These are phyloP conservation scores for Sutorius eximius DNA, from an alignment of 1,284 basidiomycete genomes.

Conservation along the genomic window DNA sequence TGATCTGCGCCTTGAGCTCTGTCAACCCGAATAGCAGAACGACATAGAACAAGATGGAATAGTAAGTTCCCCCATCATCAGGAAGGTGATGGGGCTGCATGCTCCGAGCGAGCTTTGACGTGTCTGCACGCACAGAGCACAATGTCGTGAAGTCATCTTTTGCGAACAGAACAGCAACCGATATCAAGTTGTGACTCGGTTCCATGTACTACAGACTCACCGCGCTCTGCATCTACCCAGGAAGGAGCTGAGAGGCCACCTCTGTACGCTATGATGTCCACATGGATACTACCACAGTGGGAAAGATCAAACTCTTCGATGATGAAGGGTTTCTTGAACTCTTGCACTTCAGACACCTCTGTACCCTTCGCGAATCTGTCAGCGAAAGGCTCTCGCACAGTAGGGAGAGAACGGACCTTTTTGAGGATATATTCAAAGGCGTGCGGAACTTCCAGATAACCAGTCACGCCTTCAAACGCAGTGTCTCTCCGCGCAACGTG, in stretches of 20 bases:
- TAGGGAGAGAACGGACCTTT: constrained; percentile 24
- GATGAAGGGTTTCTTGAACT: constrained; percentile 34
- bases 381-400: background rate
- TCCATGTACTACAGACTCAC: constrained; percentile 8
- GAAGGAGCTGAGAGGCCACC: constrained; percentile 16
- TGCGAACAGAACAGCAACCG: background rate
- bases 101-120: constrained; percentile 29
- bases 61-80: constrained; percentile 30
- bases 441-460: constrained; percentile 20
- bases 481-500: constrained; percentile 33
- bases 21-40: constrained; percentile 44
- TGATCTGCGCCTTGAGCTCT: constrained; percentile 45
- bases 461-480: constrained; percentile 18
- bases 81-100: constrained; percentile 18
- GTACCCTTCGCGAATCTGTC: constrained; percentile 23
- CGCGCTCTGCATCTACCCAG: constrained; percentile 24
- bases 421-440: constrained; percentile 31
- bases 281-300: constrained; percentile 19
- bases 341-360: constrained; percentile 32
- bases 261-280: constrained; percentile 27
- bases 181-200: background rate
- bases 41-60: constrained; percentile 37
- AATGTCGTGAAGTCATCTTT: constrained; percentile 36
- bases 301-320: constrained; percentile 20
- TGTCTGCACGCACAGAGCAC: constrained; percentile 39